A percentile compares a stretch with the other conserved stretches of the same genome.
phyloP scores from a whole-genome alignment of 306 rosid species.

The Rosa rugosa region DNA sequence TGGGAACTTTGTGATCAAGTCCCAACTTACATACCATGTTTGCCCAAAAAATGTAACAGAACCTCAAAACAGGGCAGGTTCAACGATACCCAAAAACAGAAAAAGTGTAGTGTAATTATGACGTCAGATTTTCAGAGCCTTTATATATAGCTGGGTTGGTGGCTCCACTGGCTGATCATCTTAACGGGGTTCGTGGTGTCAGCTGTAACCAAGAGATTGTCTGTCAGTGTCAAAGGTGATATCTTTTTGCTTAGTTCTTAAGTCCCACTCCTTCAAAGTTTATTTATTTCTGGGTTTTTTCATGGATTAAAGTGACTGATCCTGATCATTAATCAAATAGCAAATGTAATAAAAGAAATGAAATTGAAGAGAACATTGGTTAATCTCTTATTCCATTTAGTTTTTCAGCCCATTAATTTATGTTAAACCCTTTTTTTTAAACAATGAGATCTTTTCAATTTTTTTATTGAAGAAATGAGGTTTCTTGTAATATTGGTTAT shows the following conservation, averaged over 20 bases:
- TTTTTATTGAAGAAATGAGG: background rate
- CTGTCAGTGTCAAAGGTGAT: conserved; percentile 26
- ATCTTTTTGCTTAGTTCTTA: conserved; percentile 11
- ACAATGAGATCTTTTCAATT: background rate
- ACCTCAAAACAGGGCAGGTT: background rate
- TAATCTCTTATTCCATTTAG: background rate
- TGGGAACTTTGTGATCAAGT: background rate
- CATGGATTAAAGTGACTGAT: background rate
- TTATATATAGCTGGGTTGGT: background rate
- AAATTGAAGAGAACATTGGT: background rate
- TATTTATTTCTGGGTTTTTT: background rate
- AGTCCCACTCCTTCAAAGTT: background rate
- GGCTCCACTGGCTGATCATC: background rate
- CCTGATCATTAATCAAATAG: background rate
- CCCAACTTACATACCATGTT: background rate
- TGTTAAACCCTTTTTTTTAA: background rate
- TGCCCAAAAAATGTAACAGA: background rate
- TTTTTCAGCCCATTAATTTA: background rate
- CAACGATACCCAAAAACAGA: background rate
- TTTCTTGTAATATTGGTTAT: background rate
- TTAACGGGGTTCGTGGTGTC: background rate
- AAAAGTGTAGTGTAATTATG: background rate
- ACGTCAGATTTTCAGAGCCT: background rate
- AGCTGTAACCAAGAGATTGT: background rate
- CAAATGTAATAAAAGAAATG: background rate